Conservation (phyloP, 192 early-diverging fungal species). For the Anaeromyces robustus region DNA sequence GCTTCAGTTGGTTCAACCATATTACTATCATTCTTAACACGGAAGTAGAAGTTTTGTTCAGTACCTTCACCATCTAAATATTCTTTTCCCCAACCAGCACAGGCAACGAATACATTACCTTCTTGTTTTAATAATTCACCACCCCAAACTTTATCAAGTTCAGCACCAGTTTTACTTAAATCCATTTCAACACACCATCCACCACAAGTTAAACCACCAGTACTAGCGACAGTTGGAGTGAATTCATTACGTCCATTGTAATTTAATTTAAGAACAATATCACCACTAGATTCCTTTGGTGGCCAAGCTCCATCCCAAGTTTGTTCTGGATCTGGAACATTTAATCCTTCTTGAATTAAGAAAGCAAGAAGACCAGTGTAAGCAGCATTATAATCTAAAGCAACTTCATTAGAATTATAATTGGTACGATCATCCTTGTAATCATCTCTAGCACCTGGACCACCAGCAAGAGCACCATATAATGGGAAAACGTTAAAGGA, state of each 20-base stretch:
- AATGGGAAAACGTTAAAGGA: conserved; percentile 14
- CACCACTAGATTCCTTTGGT: neutral
- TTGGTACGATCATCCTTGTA: conserved; percentile 25
- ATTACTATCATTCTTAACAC: neutral
- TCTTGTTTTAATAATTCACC: neutral
- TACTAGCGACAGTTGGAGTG: neutral
- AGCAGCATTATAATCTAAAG: neutral
- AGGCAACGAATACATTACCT: neutral
- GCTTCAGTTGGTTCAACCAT: neutral
- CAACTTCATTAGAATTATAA: conserved; percentile 21
- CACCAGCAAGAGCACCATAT: conserved; percentile 39
- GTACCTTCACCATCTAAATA: neutral
- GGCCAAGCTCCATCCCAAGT: neutral
- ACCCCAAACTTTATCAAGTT: neutral
- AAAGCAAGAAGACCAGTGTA: neutral
- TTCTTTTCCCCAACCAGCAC: neutral
- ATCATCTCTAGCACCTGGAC: conserved; percentile 28
- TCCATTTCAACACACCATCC: neutral
- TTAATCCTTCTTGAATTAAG: neutral
- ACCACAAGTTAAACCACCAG: neutral
- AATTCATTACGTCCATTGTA: neutral
- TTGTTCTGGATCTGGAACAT: neutral
- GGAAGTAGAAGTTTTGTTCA: neutral
- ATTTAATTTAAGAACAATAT: neutral
- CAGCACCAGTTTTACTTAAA: neutral